Evolutionary conservation across 495 filamentous ascomycete species (phyloP).

Genomic region (Penicillium simplicissimum): DNA sequence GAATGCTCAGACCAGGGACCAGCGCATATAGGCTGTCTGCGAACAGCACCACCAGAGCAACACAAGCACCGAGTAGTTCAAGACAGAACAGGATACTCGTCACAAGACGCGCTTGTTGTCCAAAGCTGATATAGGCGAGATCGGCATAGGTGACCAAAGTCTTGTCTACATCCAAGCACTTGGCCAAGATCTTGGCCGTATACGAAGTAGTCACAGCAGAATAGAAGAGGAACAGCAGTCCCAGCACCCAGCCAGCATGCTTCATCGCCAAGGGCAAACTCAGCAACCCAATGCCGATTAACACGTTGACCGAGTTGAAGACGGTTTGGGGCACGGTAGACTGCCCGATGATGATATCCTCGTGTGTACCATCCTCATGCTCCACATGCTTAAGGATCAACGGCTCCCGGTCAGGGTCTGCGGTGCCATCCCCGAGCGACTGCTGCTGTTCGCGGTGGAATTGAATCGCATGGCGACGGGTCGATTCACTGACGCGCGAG

Average conservation of each 20-base stretch:
- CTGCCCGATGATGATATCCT: constrained; percentile 82
- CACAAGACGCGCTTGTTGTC: constrained; percentile 73
- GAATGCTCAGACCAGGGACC: constrained; percentile 68
- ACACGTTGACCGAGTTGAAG: constrained; percentile 94
- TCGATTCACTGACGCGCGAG: constrained; percentile 64
- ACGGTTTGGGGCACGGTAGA: constrained; percentile 93
- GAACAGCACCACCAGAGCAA: constrained; percentile 91
- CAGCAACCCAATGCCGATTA: constrained; percentile 88
- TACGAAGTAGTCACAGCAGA: constrained; percentile 77
- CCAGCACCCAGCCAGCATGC: constrained; percentile 89
- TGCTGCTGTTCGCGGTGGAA: constrained; percentile 75
- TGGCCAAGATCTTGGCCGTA: constrained; percentile 82
- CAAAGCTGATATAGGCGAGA: constrained; percentile 89
- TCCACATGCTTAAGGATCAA: constrained; percentile 84
- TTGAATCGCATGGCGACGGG: constrained; percentile 69
- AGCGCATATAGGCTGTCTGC: constrained; percentile 83
- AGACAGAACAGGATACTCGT: constrained; percentile 85
- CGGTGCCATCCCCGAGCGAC: constrained; percentile 41
- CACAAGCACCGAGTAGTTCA: constrained; percentile 84
- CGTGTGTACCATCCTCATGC: constrained; percentile 79
- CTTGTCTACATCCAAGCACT: constrained; percentile 84
- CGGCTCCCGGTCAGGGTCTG: constrained; percentile 71
- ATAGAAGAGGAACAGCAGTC: constrained; percentile 70
- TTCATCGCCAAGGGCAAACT: constrained; percentile 87
- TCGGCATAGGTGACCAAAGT: constrained; percentile 88